Evolutionary conservation across 2,329 filamentous ascomycete species (phyloP), one percentile per base, ranked within the genome.

Genomic region (Fusarium guadeloupense): DNA sequence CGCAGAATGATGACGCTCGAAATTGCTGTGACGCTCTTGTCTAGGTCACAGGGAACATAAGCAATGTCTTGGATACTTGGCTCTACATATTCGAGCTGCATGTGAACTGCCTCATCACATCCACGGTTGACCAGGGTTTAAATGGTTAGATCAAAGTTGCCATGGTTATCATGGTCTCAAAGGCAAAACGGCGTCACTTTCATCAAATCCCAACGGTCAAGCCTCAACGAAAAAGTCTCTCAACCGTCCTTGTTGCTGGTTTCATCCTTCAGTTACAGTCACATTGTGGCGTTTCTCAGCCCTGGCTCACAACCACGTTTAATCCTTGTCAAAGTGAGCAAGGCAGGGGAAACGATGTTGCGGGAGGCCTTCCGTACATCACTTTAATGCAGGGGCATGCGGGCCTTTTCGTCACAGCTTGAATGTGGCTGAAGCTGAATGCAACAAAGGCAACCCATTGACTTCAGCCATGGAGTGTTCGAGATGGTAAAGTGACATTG

Each of bases 311-410:
- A 13, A 49, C 48, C 60, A 63, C 59, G 49, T 61, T 64, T 37
- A 19, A 38, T 56, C 51, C 43, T 38, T 47, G 61, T 49, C 37
- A 33, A 25, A 37, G 37, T 37, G 33, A 56, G 42, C 35, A 54
- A n/a, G 38, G 16, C 33, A 51, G 38, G 42, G 60, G 42, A 21
- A 17, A 16, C 16, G n/a, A 33, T 16, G 37, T n/a, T 17, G 26
- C 17, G 37, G 35, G 42, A 42, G 35, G 45, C 31, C 38, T 40
- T 46, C 38, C 33, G 13, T 38, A 58, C 43, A 37, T 65, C 46
- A 59, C n/a, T 66, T 47, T 66, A 31, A 65, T 66, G 62, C 62
- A 66, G 62, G 62, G 57, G 62, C 45, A 52, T 38, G 52, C 50
- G 48, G 52, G 21, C 34, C 44, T 44, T 55, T 48, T 48, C 46